A percentile compares a stretch with the other conserved stretches of the same genome.
Evolutionary conservation across 768 basidiomycete genomes (phyloP).

Genomic region (Russula sp.): DNA sequence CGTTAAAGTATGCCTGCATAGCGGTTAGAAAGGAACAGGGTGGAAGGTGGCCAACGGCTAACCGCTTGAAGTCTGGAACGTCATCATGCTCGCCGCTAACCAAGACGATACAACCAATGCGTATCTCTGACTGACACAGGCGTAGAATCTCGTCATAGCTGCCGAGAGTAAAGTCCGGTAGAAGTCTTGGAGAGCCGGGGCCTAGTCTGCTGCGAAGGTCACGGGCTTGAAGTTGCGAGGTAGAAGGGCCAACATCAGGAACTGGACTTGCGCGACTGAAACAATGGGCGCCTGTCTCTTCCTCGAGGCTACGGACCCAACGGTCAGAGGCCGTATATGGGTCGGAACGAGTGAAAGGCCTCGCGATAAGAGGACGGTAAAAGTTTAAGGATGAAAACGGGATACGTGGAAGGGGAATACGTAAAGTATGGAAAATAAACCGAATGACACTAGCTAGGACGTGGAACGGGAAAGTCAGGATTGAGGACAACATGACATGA

Average conservation of each 20-base stretch:
- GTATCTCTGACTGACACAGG: constrained; percentile 60
- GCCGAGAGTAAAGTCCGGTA: constrained; percentile 79
- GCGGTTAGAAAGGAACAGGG: background rate
- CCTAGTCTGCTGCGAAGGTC: constrained; percentile 26
- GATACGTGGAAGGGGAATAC: constrained; percentile 52
- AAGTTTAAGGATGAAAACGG: constrained; percentile 47
- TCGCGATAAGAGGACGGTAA: constrained; percentile 34
- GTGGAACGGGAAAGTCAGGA: constrained; percentile 56
- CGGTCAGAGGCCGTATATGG: constrained; percentile 57
- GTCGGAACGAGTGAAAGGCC: constrained; percentile 33
- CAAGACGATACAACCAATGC: constrained; percentile 74
- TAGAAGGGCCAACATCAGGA: constrained; percentile 41
- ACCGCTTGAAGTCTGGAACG: constrained; percentile 82
- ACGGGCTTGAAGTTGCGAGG: constrained; percentile 34
- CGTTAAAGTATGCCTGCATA: constrained; percentile 61
- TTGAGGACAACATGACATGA: constrained; percentile 25
- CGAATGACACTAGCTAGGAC: constrained; percentile 55
- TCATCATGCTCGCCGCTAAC: constrained; percentile 91
- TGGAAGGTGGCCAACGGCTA: constrained; percentile 22
- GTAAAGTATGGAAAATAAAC: constrained; percentile 60
- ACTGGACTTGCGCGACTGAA: constrained; percentile 39
- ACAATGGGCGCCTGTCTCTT: constrained; percentile 73
- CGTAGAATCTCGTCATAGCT: constrained; percentile 77
- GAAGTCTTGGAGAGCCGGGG: constrained; percentile 39
- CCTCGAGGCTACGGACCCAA: constrained; percentile 77